A percentile compares a stretch with the other conserved stretches of the same genome.
Conservation (phyloP, 192 early-diverging fungal species). For the Coemansia sp. region DNA sequence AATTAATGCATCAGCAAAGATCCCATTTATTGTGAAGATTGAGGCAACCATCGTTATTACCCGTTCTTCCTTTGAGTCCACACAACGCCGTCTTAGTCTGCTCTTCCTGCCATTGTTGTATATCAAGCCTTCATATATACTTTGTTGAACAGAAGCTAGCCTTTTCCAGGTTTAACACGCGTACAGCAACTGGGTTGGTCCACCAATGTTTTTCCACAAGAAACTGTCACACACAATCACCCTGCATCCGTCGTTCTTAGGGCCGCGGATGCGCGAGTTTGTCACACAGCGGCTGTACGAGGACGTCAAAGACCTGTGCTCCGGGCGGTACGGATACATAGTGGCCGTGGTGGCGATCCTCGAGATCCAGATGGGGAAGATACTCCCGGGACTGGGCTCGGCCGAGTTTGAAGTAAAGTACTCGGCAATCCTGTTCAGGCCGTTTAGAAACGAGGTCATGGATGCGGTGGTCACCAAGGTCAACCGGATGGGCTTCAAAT, state of each 20-base stretch:
- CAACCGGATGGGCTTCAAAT: slow-evolving; percentile 95
- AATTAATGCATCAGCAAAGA: no score
- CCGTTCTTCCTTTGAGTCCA: no score
- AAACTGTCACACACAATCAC: slow-evolving; percentile 89
- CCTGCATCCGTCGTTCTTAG: slow-evolving; percentile 92
- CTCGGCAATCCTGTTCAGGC: slow-evolving; percentile 95
- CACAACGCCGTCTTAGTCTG: no score
- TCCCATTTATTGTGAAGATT: no score
- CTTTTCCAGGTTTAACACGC: no score
- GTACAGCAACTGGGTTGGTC: no score
- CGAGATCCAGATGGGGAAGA: slow-evolving; percentile 80
- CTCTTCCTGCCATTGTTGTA: no score
- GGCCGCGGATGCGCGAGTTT: slow-evolving; percentile 72
- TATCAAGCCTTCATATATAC: no score
- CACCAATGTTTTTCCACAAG: slow-evolving; percentile 61
- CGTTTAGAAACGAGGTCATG: slow-evolving; percentile 94
- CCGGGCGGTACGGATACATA: slow-evolving; percentile 91
- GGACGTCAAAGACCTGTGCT: slow-evolving; percentile 95
- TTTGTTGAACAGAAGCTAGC: no score
- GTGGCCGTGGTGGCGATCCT: slow-evolving; percentile 82
- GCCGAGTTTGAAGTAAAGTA: slow-evolving; percentile 92
- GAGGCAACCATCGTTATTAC: no score
- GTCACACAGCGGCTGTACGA: slow-evolving; percentile 82
- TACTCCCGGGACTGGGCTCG: slow-evolving; percentile 71
- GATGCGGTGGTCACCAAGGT: slow-evolving; percentile 89